Base-by-base conservation (phyloP, 2,329 filamentous ascomycete genomes). In the Rugonectria rugulosa region DNA sequence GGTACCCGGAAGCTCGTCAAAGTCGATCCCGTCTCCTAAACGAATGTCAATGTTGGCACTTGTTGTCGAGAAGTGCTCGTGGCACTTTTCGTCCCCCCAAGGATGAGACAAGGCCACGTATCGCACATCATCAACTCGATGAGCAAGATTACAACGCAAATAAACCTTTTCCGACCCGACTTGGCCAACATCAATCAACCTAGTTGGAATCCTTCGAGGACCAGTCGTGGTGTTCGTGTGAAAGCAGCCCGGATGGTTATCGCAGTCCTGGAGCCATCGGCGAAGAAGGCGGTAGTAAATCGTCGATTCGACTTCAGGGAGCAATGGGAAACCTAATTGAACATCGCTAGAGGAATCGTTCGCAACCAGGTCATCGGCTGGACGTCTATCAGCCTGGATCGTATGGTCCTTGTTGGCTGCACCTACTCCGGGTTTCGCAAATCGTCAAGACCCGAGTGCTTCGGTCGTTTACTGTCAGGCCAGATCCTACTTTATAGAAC, bases 1-100 rank as follows among this genome's bases (percentile, higher is more conserved):
- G 1, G 53, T 60, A 1, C 7, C 29, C 14, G 29, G 42, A 21
- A 77, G 5, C 74, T 88, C 5, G 83, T 88, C 61, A 84, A 85
- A 12, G 1, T 12, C 2, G 19, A 60, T 59, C 1, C 58, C 58
- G 1, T 10, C 9, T 5, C 2, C n/a, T 0, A 44, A 42, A 1
- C 56, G 52, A 17, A 14, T 10, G 2, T 26, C 1, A n/a, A 57
- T 14, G 7, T 61, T 60, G 4, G 38, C 8, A 2, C 8, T 46
- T 3, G 56, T 59, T 2, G 58, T 59, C 2, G 51, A 60, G 17
- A 56, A 61, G 15, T 57, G 58, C 14, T 45, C 5, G 29, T 60
- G 52, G 0, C 23, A 1, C 8, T 17, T 5, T 0, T 5, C 20
- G 24, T 38, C 20, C 2, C 58, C 58, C 56, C 56, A 61, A 3